A percentile compares a stretch with the other conserved stretches of the same genome.
Conservation (phyloP, 2,329 filamentous ascomycete species). For the Elsinoe ampelina region DNA sequence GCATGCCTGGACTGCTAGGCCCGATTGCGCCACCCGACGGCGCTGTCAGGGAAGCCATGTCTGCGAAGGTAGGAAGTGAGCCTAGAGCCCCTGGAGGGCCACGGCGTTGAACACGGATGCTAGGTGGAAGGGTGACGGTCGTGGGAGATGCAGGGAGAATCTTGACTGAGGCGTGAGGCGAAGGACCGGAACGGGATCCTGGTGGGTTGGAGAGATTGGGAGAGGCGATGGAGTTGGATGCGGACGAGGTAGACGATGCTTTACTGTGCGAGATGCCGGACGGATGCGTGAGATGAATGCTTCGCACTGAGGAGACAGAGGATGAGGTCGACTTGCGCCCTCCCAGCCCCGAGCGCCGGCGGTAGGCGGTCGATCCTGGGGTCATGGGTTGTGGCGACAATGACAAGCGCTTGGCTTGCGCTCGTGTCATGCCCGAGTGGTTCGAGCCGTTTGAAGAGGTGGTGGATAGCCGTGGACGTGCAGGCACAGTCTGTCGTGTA, state of each 20-base stretch:
- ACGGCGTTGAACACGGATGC: slow-evolving; percentile 57
- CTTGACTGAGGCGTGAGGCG: slow-evolving; percentile 85
- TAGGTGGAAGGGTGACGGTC: slow-evolving; percentile 64
- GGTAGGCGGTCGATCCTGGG: slow-evolving; percentile 67
- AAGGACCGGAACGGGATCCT: slow-evolving; percentile 54
- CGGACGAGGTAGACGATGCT: slow-evolving; percentile 83
- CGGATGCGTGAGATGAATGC: slow-evolving; percentile 61
- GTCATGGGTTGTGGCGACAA: slow-evolving; percentile 81
- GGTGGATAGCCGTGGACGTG: slow-evolving; percentile 37
- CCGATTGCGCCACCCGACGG: slow-evolving; percentile 32
- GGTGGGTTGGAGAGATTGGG: slow-evolving; percentile 38
- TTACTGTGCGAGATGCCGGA: slow-evolving; percentile 60
- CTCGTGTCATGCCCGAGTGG: slow-evolving; percentile 24
- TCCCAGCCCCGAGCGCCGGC: slow-evolving; percentile 72
- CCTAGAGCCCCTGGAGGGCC: slow-evolving; percentile 26
- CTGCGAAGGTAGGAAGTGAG: slow-evolving; percentile 22
- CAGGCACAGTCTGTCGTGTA: slow-evolving; percentile 30
- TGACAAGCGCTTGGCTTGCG: slow-evolving; percentile 57
- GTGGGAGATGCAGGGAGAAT: slow-evolving; percentile 88
- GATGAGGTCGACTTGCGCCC: slow-evolving; percentile 94
- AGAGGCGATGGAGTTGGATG: slow-evolving; percentile 46
- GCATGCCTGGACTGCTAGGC: slow-evolving; percentile 52
- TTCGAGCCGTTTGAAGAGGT: slow-evolving; percentile 28
- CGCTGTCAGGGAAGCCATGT: slow-evolving; percentile 15
- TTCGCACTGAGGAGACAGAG: slow-evolving; percentile 85